These are phyloP conservation scores for Lyophyllum shimeji DNA, from an alignment of 768 basidiomycete genomes.

Conservation along the genomic window DNA sequence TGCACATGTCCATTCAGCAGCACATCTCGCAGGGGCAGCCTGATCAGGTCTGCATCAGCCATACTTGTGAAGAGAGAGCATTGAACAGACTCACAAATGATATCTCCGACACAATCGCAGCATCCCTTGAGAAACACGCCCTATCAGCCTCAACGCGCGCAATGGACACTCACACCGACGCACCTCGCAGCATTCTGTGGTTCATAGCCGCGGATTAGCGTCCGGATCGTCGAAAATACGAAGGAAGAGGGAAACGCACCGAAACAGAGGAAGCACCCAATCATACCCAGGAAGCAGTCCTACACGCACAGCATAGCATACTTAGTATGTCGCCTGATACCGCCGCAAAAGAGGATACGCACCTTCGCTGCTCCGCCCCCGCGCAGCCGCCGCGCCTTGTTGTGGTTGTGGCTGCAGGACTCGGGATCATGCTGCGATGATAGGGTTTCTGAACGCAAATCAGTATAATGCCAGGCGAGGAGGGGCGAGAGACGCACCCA, in stretches of 20 bases:
- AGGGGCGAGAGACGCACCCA: constrained; percentile 47
- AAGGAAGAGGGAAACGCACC: constrained; percentile 38
- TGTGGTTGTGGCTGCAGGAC: constrained; percentile 24
- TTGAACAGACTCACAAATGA: constrained; percentile 54
- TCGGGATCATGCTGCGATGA: constrained; percentile 3
- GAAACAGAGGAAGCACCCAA: constrained; percentile 74
- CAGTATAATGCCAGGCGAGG: background rate
- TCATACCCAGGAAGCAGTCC: constrained; percentile 65
- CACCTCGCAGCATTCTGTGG: constrained; percentile 71
- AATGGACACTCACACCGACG: constrained; percentile 7
- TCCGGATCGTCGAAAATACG: background rate
- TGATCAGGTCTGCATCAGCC: constrained; percentile 20
- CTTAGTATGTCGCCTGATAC: background rate
- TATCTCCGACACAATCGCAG: constrained; percentile 71
- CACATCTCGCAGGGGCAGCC: constrained; percentile 84
- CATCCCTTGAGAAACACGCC: constrained; percentile 44
- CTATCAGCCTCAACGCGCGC: background rate
- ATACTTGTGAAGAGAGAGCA: background rate
- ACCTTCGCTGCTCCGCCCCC: constrained; percentile 75
- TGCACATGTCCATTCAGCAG: constrained; percentile 39
- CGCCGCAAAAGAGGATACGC: constrained; percentile 1
- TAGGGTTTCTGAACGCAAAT: background rate
- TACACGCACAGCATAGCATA: constrained; percentile 21
- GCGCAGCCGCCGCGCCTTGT: constrained; percentile 58
- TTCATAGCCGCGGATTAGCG: background rate